Evolutionary conservation across 306 rosid genomes (phyloP).

Genomic region (Prunus salicina): DNA sequence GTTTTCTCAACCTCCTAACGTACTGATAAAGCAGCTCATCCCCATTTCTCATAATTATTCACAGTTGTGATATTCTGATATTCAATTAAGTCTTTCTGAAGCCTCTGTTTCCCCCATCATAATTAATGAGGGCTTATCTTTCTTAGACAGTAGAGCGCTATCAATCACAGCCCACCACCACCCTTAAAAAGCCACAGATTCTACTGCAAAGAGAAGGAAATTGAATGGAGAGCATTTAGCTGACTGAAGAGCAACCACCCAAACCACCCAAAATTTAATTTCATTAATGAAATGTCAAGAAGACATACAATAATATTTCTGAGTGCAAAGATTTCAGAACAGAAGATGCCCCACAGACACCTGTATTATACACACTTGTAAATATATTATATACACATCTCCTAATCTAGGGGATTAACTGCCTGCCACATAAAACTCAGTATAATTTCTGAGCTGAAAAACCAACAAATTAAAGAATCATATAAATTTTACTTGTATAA

Average conservation of each 20-base stretch:
- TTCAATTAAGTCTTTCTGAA: not conserved
- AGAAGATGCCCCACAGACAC: conserved; percentile 21
- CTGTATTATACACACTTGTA: conserved; percentile 21
- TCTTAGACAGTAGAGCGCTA: too few relatives aligned
- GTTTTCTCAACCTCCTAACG: not conserved
- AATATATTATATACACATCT: not conserved
- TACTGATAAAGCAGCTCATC: too few relatives aligned
- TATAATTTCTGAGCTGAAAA: conserved; percentile 31
- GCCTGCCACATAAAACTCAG: conserved; percentile 17
- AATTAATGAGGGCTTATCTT: too few relatives aligned
- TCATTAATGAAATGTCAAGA: conserved; percentile 19
- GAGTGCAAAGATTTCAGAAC: not conserved
- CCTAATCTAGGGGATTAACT: conserved; percentile 12
- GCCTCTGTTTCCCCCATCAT: not conserved
- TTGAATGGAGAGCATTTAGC: not conserved
- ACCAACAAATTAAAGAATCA: conserved; percentile 66
- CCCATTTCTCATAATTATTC: not conserved
- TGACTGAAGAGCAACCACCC: not conserved
- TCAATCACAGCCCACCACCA: too few relatives aligned
- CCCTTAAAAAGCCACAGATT: not conserved
- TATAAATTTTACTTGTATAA: conserved; percentile 39
- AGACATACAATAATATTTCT: conserved; percentile 8
- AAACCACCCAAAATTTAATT: conserved; percentile 7
- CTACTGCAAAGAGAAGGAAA: not conserved
- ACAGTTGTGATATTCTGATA: not conserved